Evolutionary conservation across 495 filamentous ascomycete species (phyloP).

Genomic region (Penicillium atrosanguineum): DNA sequence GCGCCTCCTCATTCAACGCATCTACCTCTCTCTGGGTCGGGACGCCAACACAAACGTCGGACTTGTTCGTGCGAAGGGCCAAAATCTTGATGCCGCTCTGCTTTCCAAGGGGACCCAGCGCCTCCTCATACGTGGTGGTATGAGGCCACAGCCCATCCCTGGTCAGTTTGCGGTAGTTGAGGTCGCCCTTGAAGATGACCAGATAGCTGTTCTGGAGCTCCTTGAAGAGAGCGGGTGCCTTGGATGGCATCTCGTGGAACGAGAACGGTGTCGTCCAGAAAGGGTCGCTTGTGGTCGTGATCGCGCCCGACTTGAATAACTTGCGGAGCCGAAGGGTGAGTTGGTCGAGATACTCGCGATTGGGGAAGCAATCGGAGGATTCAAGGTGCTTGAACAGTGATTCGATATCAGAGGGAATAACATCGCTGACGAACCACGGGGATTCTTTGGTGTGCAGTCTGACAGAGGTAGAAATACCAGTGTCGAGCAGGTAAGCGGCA

Average conservation of each 20-base stretch:
- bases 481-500: conserved; percentile 72
- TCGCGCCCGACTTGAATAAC: conserved; percentile 65
- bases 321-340: conserved; percentile 65
- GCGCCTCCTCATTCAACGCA: conserved; percentile 59
- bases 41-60: conserved; percentile 79
- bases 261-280: conserved; percentile 79
- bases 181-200: conserved; percentile 83
- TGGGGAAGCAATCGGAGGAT: conserved; percentile 62
- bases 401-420: conserved; percentile 69
- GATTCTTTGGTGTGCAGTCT: conserved; percentile 80
- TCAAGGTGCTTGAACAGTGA: conserved; percentile 64
- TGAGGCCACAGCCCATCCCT: conserved; percentile 76
- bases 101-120: conserved; percentile 75
- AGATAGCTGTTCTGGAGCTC: conserved; percentile 73
- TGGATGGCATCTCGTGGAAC: conserved; percentile 69
- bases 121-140: conserved; percentile 69
- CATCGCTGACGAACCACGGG: conserved; percentile 89
- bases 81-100: conserved; percentile 68
- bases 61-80: conserved; percentile 80
- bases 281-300: conserved; percentile 63
- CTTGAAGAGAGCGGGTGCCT: conserved; percentile 54
- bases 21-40: conserved; percentile 65
- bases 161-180: conserved; percentile 83
- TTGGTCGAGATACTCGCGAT: conserved; percentile 54
- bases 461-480: conserved; percentile 69